phyloP scores from a whole-genome alignment of 2,329 filamentous ascomycete genomes.

The Epichloe elymi region DNA sequence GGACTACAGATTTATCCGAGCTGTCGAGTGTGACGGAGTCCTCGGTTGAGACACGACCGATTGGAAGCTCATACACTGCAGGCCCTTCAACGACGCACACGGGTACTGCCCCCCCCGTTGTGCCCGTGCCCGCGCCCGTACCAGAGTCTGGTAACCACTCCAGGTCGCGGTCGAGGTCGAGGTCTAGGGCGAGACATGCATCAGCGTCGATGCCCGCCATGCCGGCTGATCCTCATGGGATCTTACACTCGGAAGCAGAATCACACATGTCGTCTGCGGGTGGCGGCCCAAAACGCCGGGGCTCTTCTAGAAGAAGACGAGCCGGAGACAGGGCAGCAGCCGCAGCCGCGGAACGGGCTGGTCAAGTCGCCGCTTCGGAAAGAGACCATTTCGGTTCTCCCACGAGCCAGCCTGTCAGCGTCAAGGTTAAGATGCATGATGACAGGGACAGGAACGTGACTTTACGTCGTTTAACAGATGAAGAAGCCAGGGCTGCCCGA shows the following conservation, averaged over 20 bases:
- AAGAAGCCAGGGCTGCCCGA: constrained; percentile 36
- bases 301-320: constrained; percentile 33
- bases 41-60: constrained; percentile 18
- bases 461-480: constrained; percentile 45
- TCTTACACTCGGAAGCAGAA: constrained; percentile 19
- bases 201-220: constrained; percentile 39
- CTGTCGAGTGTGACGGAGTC: constrained; percentile 25
- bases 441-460: constrained; percentile 49
- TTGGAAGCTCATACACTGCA: constrained; percentile 14
- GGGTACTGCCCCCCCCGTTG: constrained; percentile 10
- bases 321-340: constrained; percentile 33
- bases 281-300: constrained; percentile 27
- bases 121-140: constrained; percentile 5
- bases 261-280: constrained; percentile 16
- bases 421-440: constrained; percentile 47
- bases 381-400: constrained; percentile 28
- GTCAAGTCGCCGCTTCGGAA: constrained; percentile 28
- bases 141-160: constrained; percentile 14
- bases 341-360: constrained; percentile 33
- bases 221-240: constrained; percentile 38
- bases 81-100: constrained; percentile 8
- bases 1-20: constrained; percentile 15
- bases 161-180: constrained; percentile 24
- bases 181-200: constrained; percentile 25
- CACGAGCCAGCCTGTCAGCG: constrained; percentile 36